Conservation (phyloP, 495 filamentous ascomycete species). For the Lepraria neglecta region DNA sequence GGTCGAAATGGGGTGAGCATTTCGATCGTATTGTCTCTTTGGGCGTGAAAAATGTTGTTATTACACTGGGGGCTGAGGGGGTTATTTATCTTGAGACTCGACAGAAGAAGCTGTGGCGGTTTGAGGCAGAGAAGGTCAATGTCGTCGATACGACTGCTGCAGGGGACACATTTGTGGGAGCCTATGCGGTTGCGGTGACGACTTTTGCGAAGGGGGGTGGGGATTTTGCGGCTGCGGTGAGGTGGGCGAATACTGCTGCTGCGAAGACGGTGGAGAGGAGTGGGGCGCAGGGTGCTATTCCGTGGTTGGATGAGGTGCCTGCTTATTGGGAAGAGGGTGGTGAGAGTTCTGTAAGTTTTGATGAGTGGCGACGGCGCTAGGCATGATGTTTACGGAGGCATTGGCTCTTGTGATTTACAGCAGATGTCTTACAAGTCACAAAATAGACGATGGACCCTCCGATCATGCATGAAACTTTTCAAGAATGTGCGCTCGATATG, state of each 20-base stretch:
- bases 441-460: not conserved
- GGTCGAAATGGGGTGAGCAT: conserved; percentile 33
- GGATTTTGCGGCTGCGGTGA: conserved; percentile 56
- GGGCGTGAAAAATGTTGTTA: conserved; percentile 69
- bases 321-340: not conserved
- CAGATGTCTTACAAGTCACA: not conserved
- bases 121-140: conserved; percentile 51
- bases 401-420: too few species aligned
- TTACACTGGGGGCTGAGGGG: conserved; percentile 78
- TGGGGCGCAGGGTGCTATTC: conserved; percentile 85
- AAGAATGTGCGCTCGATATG: too few species aligned
- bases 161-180: conserved; percentile 90
- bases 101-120: conserved; percentile 37
- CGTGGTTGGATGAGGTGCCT: conserved; percentile 66
- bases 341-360: not conserved
- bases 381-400: too few species aligned
- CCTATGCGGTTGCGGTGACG: conserved; percentile 65
- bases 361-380: conserved; percentile 4
- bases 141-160: conserved; percentile 93
- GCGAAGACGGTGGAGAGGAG: conserved; percentile 66
- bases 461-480: too few species aligned
- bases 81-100: conserved; percentile 48
- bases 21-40: conserved; percentile 52
- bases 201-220: conserved; percentile 39
- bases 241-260: conserved; percentile 64